phyloP scores from a whole-genome alignment of 2,329 filamentous ascomycete species.

The Knoxdaviesia capensis region DNA sequence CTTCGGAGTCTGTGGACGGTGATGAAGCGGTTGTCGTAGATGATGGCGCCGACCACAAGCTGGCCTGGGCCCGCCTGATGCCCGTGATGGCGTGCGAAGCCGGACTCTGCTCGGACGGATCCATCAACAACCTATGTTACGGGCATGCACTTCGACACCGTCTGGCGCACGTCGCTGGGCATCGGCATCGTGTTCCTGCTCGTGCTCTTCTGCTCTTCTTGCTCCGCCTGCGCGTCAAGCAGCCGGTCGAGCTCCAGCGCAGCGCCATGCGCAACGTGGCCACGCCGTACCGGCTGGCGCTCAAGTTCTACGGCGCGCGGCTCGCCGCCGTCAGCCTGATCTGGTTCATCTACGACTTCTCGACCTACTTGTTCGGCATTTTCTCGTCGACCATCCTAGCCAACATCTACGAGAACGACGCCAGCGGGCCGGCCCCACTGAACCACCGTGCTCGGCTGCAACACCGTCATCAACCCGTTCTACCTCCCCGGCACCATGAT shows the following conservation, averaged over 20 bases:
- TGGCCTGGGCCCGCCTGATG: too few species aligned
- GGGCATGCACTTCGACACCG: conserved; percentile 45
- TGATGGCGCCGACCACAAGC: too few species aligned
- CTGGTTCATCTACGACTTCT: conserved; percentile 82
- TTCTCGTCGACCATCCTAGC: conserved; percentile 60
- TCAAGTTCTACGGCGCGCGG: conserved; percentile 53
- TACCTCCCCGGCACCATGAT: conserved; percentile 68
- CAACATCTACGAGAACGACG: conserved; percentile 36
- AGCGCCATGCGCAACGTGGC: conserved; percentile 44
- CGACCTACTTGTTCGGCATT: conserved; percentile 66
- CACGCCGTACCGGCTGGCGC: conserved; percentile 33
- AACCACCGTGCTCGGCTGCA: conserved; percentile 77
- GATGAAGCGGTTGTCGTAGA: too few species aligned
- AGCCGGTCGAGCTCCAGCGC: conserved; percentile 57
- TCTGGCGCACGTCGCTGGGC: conserved; percentile 68
- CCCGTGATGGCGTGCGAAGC: conserved; percentile 78
- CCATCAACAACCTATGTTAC: conserved; percentile 57
- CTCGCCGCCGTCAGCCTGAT: conserved; percentile 51
- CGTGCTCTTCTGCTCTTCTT: conserved; percentile 36
- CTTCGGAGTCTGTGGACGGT: too few species aligned
- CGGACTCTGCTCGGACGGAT: conserved; percentile 79
- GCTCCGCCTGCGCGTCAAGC: conserved; percentile 51
- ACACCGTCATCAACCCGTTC: conserved; percentile 72
- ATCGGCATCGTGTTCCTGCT: conserved; percentile 62
- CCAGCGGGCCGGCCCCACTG: conserved; percentile 24